Conservation (phyloP, 345 rosid genomes). For the Gossypium herbaceum region DNA sequence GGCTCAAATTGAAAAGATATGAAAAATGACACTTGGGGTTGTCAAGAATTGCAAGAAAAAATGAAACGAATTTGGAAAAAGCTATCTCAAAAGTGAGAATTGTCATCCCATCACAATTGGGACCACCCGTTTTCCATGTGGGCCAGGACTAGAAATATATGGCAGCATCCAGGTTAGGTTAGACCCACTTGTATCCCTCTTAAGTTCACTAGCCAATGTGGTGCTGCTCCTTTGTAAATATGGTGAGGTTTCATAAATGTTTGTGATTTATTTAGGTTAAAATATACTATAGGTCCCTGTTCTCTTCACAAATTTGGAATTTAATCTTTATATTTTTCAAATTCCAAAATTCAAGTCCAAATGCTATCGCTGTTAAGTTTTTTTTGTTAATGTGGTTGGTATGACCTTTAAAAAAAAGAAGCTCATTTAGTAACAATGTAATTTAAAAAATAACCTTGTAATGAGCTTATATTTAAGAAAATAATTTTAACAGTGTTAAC, state of each 20-base stretch:
- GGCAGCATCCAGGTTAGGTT: neutral
- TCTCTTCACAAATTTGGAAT: too few species aligned
- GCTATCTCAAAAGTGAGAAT: neutral
- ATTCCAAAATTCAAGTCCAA: too few species aligned
- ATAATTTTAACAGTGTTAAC: too few species aligned
- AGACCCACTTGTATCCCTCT: neutral
- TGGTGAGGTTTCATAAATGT: neutral
- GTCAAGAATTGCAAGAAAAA: neutral
- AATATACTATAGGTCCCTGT: too few species aligned
- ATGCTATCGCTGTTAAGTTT: too few species aligned
- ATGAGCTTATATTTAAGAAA: too few species aligned
- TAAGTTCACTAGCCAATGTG: neutral
- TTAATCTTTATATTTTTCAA: too few species aligned
- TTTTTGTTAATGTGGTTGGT: too few species aligned
- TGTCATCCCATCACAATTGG: neutral
- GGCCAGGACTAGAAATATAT: neutral
- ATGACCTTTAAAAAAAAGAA: too few species aligned
- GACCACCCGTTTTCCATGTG: neutral
- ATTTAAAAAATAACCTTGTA: too few species aligned
- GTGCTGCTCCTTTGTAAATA: neutral
- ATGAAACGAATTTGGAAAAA: neutral
- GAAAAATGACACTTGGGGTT: neutral
- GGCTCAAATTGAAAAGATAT: neutral
- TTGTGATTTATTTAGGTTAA: neutral
- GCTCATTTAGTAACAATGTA: too few species aligned